Base-by-base conservation (phyloP, 257 asterid genomes). In the Rehmannia glutinosa region DNA sequence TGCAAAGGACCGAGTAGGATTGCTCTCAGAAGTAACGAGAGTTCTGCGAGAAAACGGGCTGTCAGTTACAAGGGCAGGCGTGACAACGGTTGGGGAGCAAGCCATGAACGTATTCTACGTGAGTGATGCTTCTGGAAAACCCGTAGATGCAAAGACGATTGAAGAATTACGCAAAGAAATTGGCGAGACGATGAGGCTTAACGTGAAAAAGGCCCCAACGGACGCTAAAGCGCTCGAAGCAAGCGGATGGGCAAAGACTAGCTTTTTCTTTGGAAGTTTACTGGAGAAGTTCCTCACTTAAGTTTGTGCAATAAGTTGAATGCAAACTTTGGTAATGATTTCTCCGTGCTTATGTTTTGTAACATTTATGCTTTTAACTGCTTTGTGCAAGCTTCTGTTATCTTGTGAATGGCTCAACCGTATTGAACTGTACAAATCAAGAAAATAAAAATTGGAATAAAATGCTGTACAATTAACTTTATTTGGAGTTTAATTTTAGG, bases 1-100 rank as follows among this genome's bases (percentile, higher is more conserved):
- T 17, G 97, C 99, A 38, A 90, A 90, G 81, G 99, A 93, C 76
- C 83, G 97, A 23, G 95, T 93, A n/a, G 99, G 97, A 4, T 78
- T 93, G 51, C 92, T 93, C 50, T 90, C 96, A 1, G 95, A 93
- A 69, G 97, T 88, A 17, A 93, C 97, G 13, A 80, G 99, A 76
- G 79, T 93, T 53, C 89, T 93, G 6, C 79, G 96, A 69, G 99
- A 93, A 72, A 79, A 87, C 17, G 96, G 97, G 33, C 91, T 93
- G 4, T 83, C 90, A 1, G 99, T 93, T 12, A 86, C 88, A 11
- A 83, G 99, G 72, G 99, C 97, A 28, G 96, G 97, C 0, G 96
- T 93, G 9, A 74, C 95, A 13, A 93, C 97, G 0, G 81, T 90
- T 3, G 97, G 99, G 43, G 92, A 86, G 80, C 82, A 88, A 80